These are phyloP conservation scores for Hevea brasiliensis DNA, from an alignment of 345 rosid species.

Conservation along the genomic window DNA sequence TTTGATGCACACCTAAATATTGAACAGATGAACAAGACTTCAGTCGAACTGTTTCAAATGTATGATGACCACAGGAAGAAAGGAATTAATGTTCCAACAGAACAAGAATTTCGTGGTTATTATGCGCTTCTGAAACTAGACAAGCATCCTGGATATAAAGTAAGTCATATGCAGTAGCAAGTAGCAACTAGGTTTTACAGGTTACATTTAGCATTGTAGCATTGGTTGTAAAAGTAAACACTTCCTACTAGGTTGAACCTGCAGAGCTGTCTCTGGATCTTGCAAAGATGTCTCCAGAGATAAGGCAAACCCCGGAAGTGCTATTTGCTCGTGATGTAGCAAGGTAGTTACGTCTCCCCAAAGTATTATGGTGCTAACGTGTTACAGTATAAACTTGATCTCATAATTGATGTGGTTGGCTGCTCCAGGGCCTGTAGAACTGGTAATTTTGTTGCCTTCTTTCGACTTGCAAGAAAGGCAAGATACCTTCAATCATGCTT, in stretches of 20 bases:
- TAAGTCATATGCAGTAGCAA: slow-evolving; percentile 37
- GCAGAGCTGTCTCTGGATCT: slow-evolving; percentile 96
- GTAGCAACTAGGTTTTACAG: slow-evolving; percentile 16
- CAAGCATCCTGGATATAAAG: slow-evolving; percentile 99
- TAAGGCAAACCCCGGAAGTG: slow-evolving; percentile 87
- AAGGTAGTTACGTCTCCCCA: slow-evolving; percentile 49
- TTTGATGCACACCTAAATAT: slow-evolving; percentile 98
- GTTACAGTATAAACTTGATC: slow-evolving; percentile 29
- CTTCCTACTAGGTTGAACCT: slow-evolving; percentile 81
- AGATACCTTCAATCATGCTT: slow-evolving; percentile 96
- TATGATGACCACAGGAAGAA: slow-evolving; percentile 97
- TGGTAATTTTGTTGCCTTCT: slow-evolving; percentile 81
- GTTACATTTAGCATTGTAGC: slow-evolving; percentile 21
- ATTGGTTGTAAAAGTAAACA: slow-evolving; percentile 20
- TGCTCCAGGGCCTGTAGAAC: slow-evolving; percentile 86
- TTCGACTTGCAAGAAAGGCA: slow-evolving; percentile 87
- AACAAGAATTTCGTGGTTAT: slow-evolving; percentile 94
- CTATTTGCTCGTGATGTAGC: slow-evolving; percentile 90
- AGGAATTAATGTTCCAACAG: slow-evolving; percentile 68
- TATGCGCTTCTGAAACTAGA: slow-evolving; percentile 98
- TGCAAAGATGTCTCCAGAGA: slow-evolving; percentile 97
- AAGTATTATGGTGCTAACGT: slow-evolving; percentile 18
- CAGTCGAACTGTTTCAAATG: slow-evolving; percentile 94
- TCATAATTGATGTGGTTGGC: slow-evolving; percentile 33
- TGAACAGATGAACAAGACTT: slow-evolving; percentile 98